phyloP scores from a whole-genome alignment of 257 asterid species.

The Solanum peruvianum region DNA sequence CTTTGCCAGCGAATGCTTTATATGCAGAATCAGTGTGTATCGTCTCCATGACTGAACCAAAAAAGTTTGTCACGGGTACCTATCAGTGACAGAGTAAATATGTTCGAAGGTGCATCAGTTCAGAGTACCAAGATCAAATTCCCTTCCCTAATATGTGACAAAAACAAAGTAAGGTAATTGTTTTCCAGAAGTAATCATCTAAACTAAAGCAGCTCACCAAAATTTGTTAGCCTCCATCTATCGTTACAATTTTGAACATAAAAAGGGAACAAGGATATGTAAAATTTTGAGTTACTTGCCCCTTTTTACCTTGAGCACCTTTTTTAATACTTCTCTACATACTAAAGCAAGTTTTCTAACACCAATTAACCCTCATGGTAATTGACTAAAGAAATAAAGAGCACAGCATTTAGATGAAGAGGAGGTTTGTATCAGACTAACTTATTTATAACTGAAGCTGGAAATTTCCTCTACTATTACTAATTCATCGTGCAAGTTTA shows the following conservation, averaged over 20 bases:
- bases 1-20: slow-evolving; percentile 32
- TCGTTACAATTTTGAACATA: neutral
- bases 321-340: neutral
- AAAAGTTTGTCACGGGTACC: slow-evolving; percentile 96
- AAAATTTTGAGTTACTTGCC: neutral
- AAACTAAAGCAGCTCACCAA: neutral
- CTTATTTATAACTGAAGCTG: neutral
- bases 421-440: neutral
- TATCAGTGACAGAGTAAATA: slow-evolving; percentile 7
- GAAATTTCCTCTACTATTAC: neutral
- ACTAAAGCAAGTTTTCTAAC: neutral
- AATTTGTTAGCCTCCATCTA: neutral
- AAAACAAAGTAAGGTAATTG: neutral
- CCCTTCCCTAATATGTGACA: neutral
- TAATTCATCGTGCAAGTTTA: neutral
- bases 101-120: neutral
- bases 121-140: neutral
- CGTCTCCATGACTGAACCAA: slow-evolving; percentile 93
- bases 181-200: neutral
- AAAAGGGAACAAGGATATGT: neutral
- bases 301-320: neutral
- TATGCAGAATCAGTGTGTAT: slow-evolving; percentile 80
- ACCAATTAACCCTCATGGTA: neutral
- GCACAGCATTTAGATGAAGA: neutral
- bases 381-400: neutral